Percentiles rank a stretch among this genome's conserved stretches.
These are phyloP conservation scores for Glonium stellatum DNA, from an alignment of 495 filamentous ascomycete genomes.

Conservation along the genomic window DNA sequence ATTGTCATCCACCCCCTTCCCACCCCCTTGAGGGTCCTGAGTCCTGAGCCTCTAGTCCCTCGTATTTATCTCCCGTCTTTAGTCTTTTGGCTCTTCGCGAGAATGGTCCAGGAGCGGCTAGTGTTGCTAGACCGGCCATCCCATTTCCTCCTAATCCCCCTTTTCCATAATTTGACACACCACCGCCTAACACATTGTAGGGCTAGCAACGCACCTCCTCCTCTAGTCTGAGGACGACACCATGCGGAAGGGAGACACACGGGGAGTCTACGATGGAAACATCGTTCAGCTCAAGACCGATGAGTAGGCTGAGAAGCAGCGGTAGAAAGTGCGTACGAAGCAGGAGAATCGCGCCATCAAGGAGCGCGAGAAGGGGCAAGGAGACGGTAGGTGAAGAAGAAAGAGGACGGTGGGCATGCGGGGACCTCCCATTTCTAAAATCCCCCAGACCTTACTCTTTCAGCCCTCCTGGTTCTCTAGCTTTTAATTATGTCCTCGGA, in stretches of 20 bases:
- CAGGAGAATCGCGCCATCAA: background rate
- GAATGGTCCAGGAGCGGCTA: too few species aligned
- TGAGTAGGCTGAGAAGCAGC: background rate
- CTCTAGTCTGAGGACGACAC: constrained; percentile 43
- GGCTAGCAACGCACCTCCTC: constrained; percentile 45
- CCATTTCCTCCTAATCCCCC: constrained; percentile 12
- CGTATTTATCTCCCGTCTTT: too few species aligned
- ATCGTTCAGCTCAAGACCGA: background rate
- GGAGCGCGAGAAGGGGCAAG: background rate
- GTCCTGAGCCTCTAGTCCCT: too few species aligned
- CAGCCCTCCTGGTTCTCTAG: too few species aligned
- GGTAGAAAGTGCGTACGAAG: background rate
- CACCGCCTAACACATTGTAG: constrained; percentile 26
- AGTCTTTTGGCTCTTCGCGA: too few species aligned
- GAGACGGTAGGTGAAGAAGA: background rate
- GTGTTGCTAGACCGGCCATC: too few species aligned
- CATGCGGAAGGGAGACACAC: constrained; percentile 44
- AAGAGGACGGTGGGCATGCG: background rate
- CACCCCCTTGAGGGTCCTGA: too few species aligned
- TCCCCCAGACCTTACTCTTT: too few species aligned
- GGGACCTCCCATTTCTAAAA: too few species aligned
- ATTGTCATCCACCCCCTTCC: too few species aligned
- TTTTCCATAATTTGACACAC: background rate
- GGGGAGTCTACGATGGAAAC: background rate
- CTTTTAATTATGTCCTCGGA: too few species aligned